phyloP scores from a whole-genome alignment of 441 rosid genomes.

The Croton laevigatus region DNA sequence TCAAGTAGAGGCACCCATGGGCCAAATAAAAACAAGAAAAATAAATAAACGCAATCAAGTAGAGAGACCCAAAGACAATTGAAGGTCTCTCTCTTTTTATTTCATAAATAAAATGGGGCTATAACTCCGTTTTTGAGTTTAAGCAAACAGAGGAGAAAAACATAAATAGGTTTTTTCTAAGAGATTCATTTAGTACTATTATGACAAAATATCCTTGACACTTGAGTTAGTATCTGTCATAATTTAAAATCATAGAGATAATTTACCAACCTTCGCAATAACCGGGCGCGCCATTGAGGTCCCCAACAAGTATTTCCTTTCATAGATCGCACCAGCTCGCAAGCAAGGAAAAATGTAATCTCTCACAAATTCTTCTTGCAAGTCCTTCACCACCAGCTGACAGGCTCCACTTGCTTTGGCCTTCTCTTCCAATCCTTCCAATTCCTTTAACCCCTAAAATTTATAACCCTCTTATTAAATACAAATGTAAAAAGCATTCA shows the following conservation, averaged over 20 bases:
- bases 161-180: background rate
- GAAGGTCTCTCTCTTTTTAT: background rate
- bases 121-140: background rate
- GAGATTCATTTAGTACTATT: background rate
- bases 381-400: slow-evolving; percentile 85
- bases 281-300: slow-evolving; percentile 99
- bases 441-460: slow-evolving; percentile 68
- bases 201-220: background rate
- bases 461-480: slow-evolving; percentile 16
- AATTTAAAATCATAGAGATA: background rate
- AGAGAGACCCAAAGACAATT: background rate
- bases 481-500: background rate
- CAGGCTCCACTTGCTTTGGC: slow-evolving; percentile 97
- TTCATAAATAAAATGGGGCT: background rate
- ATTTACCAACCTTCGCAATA: slow-evolving; percentile 72
- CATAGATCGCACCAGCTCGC: slow-evolving; percentile 91
- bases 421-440: slow-evolving; percentile 88
- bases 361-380: slow-evolving; percentile 83
- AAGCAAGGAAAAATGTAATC: slow-evolving; percentile 84
- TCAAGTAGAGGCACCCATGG: background rate
- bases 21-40: background rate
- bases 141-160: background rate
- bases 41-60: background rate
- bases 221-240: background rate
- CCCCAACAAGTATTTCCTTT: slow-evolving; percentile 89